Conservation (phyloP, 495 filamentous ascomycete species). For the Neurospora intermedia region DNA sequence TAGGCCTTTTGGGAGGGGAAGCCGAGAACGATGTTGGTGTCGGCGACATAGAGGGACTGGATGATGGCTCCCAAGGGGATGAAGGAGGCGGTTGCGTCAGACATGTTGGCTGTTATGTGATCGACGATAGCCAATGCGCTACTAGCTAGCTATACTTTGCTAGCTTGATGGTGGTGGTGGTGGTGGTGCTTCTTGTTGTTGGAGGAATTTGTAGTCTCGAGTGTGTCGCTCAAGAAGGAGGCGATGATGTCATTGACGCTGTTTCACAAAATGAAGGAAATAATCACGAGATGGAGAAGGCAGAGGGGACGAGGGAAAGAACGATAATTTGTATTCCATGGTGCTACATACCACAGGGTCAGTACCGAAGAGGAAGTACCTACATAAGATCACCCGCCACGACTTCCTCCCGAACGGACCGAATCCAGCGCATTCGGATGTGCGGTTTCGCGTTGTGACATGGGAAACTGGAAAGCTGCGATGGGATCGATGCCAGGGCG, state of each 20-base stretch:
- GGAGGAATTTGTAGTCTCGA: background rate
- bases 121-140: background rate
- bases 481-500: background rate
- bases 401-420: background rate
- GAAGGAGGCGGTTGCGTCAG: constrained; percentile 48
- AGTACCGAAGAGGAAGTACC: background rate
- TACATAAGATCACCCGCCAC: background rate
- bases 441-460: background rate
- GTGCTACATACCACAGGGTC: background rate
- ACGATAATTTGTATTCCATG: background rate
- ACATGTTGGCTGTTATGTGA: constrained; percentile 19
- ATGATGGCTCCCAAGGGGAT: constrained; percentile 81
- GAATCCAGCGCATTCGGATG: background rate
- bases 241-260: background rate
- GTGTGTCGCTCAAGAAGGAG: background rate
- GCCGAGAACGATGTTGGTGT: constrained; percentile 74
- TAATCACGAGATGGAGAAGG: background rate
- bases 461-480: background rate
- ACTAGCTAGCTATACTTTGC: background rate
- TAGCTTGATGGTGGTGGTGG: background rate
- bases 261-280: background rate
- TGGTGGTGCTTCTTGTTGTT: background rate
- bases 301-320: background rate
- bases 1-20: constrained; percentile 70
- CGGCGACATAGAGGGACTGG: constrained; percentile 66